These are phyloP conservation scores for Hamigera avellanea DNA, from an alignment of 495 filamentous ascomycete species.

Conservation along the genomic window DNA sequence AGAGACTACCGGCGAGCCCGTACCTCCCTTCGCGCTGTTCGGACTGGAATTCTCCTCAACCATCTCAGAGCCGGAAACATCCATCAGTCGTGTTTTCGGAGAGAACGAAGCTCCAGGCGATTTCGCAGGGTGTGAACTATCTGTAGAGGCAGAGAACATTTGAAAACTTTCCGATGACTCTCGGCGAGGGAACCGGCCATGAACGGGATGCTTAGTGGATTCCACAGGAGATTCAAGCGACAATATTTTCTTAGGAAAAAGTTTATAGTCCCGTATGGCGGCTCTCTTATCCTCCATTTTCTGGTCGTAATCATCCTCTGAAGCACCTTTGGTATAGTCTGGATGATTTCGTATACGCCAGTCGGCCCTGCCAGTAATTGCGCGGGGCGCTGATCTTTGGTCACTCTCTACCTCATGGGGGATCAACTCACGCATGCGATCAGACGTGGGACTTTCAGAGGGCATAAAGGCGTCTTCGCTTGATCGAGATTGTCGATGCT, in stretches of 20 bases:
- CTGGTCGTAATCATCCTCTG: constrained; percentile 33
- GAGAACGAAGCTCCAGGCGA: constrained; percentile 33
- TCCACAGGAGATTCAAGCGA: constrained; percentile 28
- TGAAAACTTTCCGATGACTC: constrained; percentile 75
- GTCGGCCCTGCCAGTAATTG: constrained; percentile 30
- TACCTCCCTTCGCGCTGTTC: constrained; percentile 4
- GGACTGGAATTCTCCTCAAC: constrained; percentile 7
- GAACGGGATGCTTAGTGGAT: constrained; percentile 19
- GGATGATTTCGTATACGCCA: constrained; percentile 23
- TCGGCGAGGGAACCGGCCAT: constrained; percentile 42
- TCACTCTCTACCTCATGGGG: constrained; percentile 17
- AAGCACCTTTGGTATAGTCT: constrained; percentile 13
- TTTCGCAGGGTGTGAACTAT: constrained; percentile 40
- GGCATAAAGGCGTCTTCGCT: constrained; percentile 13
- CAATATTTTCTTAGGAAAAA: constrained; percentile 30
- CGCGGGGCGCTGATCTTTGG: constrained; percentile 34
- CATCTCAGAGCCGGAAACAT: constrained; percentile 1
- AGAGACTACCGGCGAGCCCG: constrained; percentile 15
- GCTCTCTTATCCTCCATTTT: constrained; percentile 31
- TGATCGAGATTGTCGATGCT: constrained; percentile 15
- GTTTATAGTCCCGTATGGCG: constrained; percentile 34
- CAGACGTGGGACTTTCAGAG: constrained; percentile 9
- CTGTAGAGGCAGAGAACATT: constrained; percentile 70
- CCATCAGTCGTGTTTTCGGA: constrained; percentile 13
- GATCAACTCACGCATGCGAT: constrained; percentile 12